A percentile compares a stretch with the other conserved stretches of the same genome.
These are phyloP conservation scores for Rhizodiscina lignyota DNA, from an alignment of 495 filamentous ascomycete genomes.

Conservation along the genomic window DNA sequence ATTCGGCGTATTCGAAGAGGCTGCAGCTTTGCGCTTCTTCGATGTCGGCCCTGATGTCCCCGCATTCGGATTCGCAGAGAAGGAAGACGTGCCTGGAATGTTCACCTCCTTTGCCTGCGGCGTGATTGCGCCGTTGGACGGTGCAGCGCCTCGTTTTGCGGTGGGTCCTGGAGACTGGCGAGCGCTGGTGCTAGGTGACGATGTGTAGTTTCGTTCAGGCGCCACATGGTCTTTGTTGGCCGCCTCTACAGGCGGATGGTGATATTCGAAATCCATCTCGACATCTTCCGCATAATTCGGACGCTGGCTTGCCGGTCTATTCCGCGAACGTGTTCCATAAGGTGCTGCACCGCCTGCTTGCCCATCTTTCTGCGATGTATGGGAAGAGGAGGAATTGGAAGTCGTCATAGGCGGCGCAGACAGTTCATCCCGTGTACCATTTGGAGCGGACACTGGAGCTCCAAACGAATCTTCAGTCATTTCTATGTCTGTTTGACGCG, in stretches of 20 bases:
- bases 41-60: no score
- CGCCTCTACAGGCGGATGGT: conserved; percentile 6
- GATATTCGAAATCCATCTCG: conserved; percentile 80
- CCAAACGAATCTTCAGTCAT: no score
- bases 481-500: no score
- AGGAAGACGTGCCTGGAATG: conserved; percentile 53
- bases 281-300: conserved; percentile 95
- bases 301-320: conserved; percentile 62
- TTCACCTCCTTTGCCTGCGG: conserved; percentile 3
- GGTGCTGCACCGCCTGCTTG: conserved; percentile 30
- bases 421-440: no score
- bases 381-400: no score
- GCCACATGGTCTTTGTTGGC: conserved; percentile 8
- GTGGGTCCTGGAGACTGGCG: background rate
- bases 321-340: conserved; percentile 92
- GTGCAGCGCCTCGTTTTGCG: conserved; percentile 1
- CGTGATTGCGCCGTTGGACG: background rate
- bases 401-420: no score
- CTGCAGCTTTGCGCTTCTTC: conserved; percentile 9
- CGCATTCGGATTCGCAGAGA: conserved; percentile 31
- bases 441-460: no score
- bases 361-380: no score
- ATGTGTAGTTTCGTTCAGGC: no score
- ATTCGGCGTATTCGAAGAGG: conserved; percentile 48
- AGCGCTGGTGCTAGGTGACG: background rate